Conservation (phyloP, 169 alveolate species). For the Perkinsus olseni region DNA sequence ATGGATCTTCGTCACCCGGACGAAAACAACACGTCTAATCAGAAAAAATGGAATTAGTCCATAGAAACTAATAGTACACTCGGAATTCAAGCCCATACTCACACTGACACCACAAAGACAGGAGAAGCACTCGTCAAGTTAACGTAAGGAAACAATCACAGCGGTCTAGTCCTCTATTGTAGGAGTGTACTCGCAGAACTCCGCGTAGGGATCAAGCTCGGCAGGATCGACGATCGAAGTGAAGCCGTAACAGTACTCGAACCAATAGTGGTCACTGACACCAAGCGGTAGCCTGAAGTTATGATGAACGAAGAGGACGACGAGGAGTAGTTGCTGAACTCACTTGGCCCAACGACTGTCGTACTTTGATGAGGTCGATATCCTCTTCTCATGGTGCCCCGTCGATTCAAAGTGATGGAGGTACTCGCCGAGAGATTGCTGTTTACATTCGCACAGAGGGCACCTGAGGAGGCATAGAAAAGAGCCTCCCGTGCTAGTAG, state of each 20-base stretch:
- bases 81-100: background rate
- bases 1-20: background rate
- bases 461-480: background rate
- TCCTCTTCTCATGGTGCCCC: background rate
- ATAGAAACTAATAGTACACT: background rate
- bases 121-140: background rate
- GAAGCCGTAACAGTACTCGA: background rate
- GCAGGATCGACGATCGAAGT: background rate
- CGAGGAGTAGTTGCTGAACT: background rate
- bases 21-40: background rate
- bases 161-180: background rate
- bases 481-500: no score
- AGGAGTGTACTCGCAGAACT: background rate
- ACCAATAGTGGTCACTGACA: background rate
- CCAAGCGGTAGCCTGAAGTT: background rate
- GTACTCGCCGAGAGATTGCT: background rate
- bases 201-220: background rate
- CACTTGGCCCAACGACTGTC: background rate
- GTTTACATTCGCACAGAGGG: background rate
- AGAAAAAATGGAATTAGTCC: background rate
- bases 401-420: background rate
- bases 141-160: background rate
- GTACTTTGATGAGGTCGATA: background rate
- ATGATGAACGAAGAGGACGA: background rate
- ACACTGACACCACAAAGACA: background rate